phyloP scores from a whole-genome alignment of 192 early-diverging fungal species.

The Dispira parvispora region DNA sequence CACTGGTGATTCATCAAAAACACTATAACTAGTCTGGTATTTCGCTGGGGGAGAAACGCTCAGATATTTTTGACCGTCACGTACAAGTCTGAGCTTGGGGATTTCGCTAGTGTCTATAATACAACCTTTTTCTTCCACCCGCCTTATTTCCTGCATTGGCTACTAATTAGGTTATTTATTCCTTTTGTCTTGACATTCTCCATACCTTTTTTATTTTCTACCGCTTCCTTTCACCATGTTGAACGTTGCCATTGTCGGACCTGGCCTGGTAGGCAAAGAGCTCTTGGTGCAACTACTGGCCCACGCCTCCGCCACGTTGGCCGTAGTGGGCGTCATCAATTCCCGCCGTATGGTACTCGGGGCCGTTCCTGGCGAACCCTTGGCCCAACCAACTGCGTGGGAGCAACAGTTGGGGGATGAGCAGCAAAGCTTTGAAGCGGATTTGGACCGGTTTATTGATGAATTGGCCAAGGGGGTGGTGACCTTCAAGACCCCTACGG shows the following conservation, averaged over 20 bases:
- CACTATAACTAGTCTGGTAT: too few species aligned
- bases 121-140: too few species aligned
- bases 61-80: too few species aligned
- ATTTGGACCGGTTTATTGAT: slow-evolving; percentile 36
- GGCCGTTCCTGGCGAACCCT: slow-evolving; percentile 18
- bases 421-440: slow-evolving; percentile 24
- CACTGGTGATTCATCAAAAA: too few species aligned
- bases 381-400: slow-evolving; percentile 28
- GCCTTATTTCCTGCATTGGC: too few species aligned
- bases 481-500: slow-evolving; percentile 32
- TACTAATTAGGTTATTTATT: not conserved
- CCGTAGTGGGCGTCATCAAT: slow-evolving; percentile 65
- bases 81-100: too few species aligned
- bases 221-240: slow-evolving; percentile 14
- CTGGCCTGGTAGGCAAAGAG: slow-evolving; percentile 87
- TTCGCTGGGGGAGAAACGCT: too few species aligned
- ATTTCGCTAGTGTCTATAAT: too few species aligned
- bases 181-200: not conserved
- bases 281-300: slow-evolving; percentile 64
- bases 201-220: not conserved
- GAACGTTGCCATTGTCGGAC: slow-evolving; percentile 82
- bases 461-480: slow-evolving; percentile 17
- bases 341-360: slow-evolving; percentile 49
- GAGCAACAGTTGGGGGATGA: slow-evolving; percentile 29
- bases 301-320: slow-evolving; percentile 24